Base-by-base conservation (phyloP, 108 stramenopile genomes). In the Cyclotella baltica region DNA sequence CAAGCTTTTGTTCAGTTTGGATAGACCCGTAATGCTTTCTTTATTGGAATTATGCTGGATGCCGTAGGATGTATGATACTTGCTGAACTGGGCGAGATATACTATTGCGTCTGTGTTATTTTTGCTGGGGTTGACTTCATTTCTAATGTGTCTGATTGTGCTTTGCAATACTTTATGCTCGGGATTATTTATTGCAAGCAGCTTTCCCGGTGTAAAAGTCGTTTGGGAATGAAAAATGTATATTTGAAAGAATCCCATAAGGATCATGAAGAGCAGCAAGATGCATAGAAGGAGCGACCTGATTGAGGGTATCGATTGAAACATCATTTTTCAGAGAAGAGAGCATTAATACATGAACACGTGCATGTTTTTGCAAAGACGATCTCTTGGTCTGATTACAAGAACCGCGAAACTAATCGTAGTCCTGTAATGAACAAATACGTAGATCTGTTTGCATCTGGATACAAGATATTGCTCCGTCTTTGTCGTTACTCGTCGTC, bases 1-100 rank as follows among this genome's bases (percentile, higher is more conserved):
- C 38, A 92, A 48, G 13, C 88, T 88, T 48, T 77, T 46, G 37
- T 56, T 58, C 31, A 75, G 75, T 30, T 75, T 75, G 30, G 53
- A 56, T 30, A 58, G 4, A 34, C 75, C 75, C 0, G 75, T 58
- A 28, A 75, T 11, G 25, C 34, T 34, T 16, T 46, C 25, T 5
- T 67, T 18, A 19, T 75, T 47, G 13, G 50, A 36, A 51, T 75
- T 55, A 2, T 59, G 28, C 47, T 75, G 75, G 25, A 52, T 19
- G 56, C 75, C 75, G 46, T 75, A 75, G 64, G 62, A 40, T 1
- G 75, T 57, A 38, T 75, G 75, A 25, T 27, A 33, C 52, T 64
- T 37, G 31, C 62, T 35, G 40, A 75, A 75, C 67, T 75, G 75
- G 16, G 65, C 75, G 27, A 75, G 66, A 43, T 75, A 75, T 27